A percentile compares a stretch with the other conserved stretches of the same genome.
Conservation (phyloP, 2,329 filamentous ascomycete genomes). For the Monilinia vaccinii-corymbosi region DNA sequence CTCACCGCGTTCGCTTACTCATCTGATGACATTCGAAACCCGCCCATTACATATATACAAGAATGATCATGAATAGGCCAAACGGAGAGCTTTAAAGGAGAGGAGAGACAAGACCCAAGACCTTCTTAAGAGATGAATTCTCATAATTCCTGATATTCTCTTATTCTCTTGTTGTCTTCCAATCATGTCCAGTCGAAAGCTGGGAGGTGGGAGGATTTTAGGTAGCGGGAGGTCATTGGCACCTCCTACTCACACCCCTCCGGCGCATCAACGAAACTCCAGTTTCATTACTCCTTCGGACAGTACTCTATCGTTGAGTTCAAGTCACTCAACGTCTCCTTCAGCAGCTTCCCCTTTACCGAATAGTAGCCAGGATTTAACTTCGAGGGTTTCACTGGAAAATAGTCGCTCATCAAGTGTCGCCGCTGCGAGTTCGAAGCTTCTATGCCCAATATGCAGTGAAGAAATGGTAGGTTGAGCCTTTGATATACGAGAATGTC, state of each 20-base stretch:
- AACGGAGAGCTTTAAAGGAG: not conserved
- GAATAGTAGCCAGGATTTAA: constrained; percentile 67
- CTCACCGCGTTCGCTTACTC: constrained; percentile 1
- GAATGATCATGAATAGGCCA: not conserved
- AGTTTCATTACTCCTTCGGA: constrained; percentile 46
- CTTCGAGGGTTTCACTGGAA: constrained; percentile 68
- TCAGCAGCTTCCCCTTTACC: constrained; percentile 53
- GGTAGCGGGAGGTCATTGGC: constrained; percentile 78
- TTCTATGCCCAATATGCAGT: constrained; percentile 94
- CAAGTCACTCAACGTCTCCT: constrained; percentile 56
- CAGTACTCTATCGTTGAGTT: constrained; percentile 71
- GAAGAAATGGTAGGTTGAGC: constrained; percentile 75
- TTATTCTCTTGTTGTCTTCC: too few relatives aligned
- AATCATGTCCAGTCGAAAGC: constrained; percentile 70
- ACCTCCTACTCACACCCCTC: constrained; percentile 46
- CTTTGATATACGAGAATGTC: not conserved
- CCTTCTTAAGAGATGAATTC: constrained; percentile 8
- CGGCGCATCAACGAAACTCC: constrained; percentile 29
- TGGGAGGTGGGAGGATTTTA: constrained; percentile 86
- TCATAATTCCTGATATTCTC: constrained; percentile 10
- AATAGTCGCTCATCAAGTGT: constrained; percentile 43
- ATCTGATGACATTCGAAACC: not conserved
- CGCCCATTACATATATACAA: not conserved
- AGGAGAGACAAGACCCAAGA: not conserved
- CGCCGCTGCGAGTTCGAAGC: constrained; percentile 50